Evolutionary conservation across 805 yeast genomes (phyloP).

Genomic region (Spathaspora girioi): DNA sequence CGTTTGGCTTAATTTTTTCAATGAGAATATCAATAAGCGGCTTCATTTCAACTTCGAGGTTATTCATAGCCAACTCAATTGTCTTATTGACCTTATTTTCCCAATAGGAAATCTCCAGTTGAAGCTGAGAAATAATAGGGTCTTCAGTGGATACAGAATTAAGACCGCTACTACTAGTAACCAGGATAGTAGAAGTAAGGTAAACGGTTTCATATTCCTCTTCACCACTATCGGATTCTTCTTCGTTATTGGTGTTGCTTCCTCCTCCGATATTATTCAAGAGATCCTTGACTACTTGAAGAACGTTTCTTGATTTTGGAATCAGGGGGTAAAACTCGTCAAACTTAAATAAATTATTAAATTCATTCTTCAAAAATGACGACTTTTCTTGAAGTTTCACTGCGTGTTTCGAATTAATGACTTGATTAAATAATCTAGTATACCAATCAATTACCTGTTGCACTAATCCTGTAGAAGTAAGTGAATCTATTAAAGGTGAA

Average conservation of each 20-base stretch:
- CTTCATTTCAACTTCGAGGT: conserved; percentile 28
- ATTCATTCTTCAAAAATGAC: conserved; percentile 22
- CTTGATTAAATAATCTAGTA: conserved; percentile 4
- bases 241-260: background rate
- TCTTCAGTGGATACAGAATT: conserved; percentile 6
- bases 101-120: conserved; percentile 28
- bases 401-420: conserved; percentile 6
- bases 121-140: conserved; percentile 1
- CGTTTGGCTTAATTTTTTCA: conserved; percentile 19
- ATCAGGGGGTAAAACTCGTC: conserved; percentile 13
- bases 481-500: background rate
- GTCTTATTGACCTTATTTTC: conserved; percentile 30
- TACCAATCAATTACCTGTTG: background rate
- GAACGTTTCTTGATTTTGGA: conserved; percentile 10
- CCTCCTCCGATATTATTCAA: conserved; percentile 11
- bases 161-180: conserved; percentile 7
- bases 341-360: conserved; percentile 20
- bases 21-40: conserved; percentile 21
- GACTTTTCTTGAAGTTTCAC: conserved; percentile 18
- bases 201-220: conserved; percentile 18
- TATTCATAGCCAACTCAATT: conserved; percentile 28
- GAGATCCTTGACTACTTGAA: conserved; percentile 19
- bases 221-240: conserved; percentile 3
- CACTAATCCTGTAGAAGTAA: conserved; percentile 3
- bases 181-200: conserved; percentile 23